A percentile compares a stretch with the other conserved stretches of the same genome.
Conservation (phyloP, 164 flowering plant genomes). For the Piper longum region DNA sequence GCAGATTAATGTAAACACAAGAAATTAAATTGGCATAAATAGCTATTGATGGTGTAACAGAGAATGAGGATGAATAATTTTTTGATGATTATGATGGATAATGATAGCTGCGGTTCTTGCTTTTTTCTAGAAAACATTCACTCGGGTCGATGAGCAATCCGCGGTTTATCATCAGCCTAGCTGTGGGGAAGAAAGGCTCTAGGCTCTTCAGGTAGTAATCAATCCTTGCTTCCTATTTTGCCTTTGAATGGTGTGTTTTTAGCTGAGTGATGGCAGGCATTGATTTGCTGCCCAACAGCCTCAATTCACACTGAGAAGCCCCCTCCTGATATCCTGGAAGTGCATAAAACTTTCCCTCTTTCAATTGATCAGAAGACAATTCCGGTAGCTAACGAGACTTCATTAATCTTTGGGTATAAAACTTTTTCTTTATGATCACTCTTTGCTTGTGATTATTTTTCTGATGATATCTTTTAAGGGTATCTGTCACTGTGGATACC, state of each 20-base stretch:
- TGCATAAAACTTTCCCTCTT: conserved; percentile 39
- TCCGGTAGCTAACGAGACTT: conserved; percentile 19
- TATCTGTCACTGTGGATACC: conserved; percentile 53
- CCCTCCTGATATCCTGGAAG: conserved; percentile 31
- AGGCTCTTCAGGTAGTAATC: conserved; percentile 40
- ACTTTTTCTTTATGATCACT: neutral
- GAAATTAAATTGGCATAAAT: no score
- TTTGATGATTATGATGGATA: no score
- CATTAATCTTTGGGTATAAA: neutral
- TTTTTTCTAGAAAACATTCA: conserved; percentile 29
- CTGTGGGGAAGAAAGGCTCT: conserved; percentile 26
- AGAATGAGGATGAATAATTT: no score
- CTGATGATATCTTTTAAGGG: conserved; percentile 24
- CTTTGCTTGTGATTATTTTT: neutral
- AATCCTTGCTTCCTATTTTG: neutral
- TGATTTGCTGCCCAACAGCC: conserved; percentile 47
- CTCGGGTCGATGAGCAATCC: conserved; percentile 28
- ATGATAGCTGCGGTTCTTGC: no score
- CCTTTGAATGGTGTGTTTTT: neutral
- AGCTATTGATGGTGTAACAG: no score
- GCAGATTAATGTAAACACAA: no score
- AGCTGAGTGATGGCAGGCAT: conserved; percentile 22
- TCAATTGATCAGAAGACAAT: conserved; percentile 31
- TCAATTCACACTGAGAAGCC: conserved; percentile 47
- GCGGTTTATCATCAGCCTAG: conserved; percentile 42